A percentile compares a stretch with the other conserved stretches of the same genome.
Evolutionary conservation across 768 basidiomycete species (phyloP).

Genomic region (Naganishia vaughanmartiniae): DNA sequence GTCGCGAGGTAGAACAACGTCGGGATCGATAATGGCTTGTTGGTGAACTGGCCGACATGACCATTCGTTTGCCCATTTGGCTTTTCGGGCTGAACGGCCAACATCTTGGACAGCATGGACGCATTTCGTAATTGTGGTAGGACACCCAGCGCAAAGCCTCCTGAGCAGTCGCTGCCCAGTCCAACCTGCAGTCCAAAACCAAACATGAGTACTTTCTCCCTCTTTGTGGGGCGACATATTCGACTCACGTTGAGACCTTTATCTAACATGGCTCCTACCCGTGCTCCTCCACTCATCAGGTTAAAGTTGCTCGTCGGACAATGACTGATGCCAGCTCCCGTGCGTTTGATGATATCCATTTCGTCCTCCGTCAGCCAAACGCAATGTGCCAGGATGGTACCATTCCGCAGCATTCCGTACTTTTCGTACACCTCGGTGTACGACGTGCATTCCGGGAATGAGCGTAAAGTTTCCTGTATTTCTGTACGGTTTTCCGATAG

Average conservation of each 20-base stretch:
- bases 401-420: slow-evolving; percentile 68
- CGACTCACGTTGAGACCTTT: slow-evolving; percentile 72
- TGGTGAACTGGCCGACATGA: slow-evolving; percentile 34
- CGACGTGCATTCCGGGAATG: slow-evolving; percentile 65
- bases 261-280: slow-evolving; percentile 75
- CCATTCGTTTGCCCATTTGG: slow-evolving; percentile 22
- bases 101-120: slow-evolving; percentile 69
- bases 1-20: slow-evolving; percentile 87
- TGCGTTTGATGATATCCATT: slow-evolving; percentile 65
- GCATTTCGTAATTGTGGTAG: slow-evolving; percentile 67
- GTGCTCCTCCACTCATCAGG: slow-evolving; percentile 77
- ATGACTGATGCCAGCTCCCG: slow-evolving; percentile 76
- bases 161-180: slow-evolving; percentile 84
- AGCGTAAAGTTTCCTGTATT: slow-evolving; percentile 62
- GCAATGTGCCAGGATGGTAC: slow-evolving; percentile 85
- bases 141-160: slow-evolving; percentile 80
- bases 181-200: slow-evolving; percentile 64
- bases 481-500: slow-evolving; percentile 80
- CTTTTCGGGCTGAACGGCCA: slow-evolving; percentile 56
- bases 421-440: slow-evolving; percentile 82
- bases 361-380: slow-evolving; percentile 74
- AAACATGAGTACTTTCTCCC: background rate
- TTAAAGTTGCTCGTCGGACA: slow-evolving; percentile 95
- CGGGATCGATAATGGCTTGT: slow-evolving; percentile 65
- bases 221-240: background rate